A percentile compares a stretch with the other conserved stretches of the same genome.
Conservation (phyloP, 108 stramenopile species). For the Discostella stelligeroides region DNA sequence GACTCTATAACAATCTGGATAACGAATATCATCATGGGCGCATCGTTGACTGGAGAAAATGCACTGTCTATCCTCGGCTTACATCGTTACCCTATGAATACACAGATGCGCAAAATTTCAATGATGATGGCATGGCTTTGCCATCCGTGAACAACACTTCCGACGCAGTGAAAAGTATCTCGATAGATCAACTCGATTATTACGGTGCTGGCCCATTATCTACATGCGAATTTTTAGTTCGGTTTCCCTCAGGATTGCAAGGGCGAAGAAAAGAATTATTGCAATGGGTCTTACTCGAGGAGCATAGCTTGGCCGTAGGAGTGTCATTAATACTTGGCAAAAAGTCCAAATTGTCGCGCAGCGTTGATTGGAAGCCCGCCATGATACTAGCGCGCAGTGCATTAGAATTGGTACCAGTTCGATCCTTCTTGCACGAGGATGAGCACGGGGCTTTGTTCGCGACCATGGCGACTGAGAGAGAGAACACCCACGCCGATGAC, state of each 20-base stretch:
- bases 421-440: constrained; percentile 43
- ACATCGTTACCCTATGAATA: too few relatives aligned
- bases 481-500: constrained; percentile 9
- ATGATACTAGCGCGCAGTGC: constrained; percentile 62
- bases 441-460: constrained; percentile 51
- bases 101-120: neutral
- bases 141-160: constrained; percentile 3
- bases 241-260: constrained; percentile 64
- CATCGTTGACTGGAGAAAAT: constrained; percentile 60
- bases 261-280: constrained; percentile 61
- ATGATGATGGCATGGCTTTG: too few relatives aligned
- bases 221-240: constrained; percentile 67
- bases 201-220: constrained; percentile 46
- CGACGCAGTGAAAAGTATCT: constrained; percentile 13
- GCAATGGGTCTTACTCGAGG: constrained; percentile 77
- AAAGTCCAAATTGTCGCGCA: constrained; percentile 18
- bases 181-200: constrained; percentile 28
- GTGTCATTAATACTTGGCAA: constrained; percentile 53
- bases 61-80: constrained; percentile 26
- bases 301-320: constrained; percentile 72
- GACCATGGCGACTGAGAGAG: constrained; percentile 5
- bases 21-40: constrained; percentile 76
- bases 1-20: constrained; percentile 66
- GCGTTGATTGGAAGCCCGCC: constrained; percentile 55
- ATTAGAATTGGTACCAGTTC: constrained; percentile 64